These are phyloP conservation scores for Aquilaria agallochum DNA, from an alignment of 441 rosid species.

Conservation along the genomic window DNA sequence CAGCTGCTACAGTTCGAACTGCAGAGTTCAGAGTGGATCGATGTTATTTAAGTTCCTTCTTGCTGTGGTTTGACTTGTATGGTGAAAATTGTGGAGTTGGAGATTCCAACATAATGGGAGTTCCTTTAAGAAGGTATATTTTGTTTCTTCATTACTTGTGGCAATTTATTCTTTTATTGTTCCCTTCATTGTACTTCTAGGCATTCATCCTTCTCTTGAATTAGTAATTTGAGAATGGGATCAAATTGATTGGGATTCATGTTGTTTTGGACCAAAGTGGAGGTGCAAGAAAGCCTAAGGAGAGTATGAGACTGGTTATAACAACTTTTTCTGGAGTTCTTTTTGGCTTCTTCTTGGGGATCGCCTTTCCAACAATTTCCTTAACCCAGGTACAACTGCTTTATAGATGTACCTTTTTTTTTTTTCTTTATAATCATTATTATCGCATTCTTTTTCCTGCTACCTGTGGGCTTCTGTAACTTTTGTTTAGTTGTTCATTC, in stretches of 20 bases:
- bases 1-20: constrained; percentile 8
- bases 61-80: constrained; percentile 14
- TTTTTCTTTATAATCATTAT: background rate
- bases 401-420: constrained; percentile 3
- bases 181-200: background rate
- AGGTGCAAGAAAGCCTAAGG: constrained; percentile 48
- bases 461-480: background rate
- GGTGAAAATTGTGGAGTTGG: constrained; percentile 10
- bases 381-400: constrained; percentile 52
- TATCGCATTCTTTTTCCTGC: background rate
- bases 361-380: constrained; percentile 68
- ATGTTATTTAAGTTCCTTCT: background rate
- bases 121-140: constrained; percentile 26
- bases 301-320: constrained; percentile 66
- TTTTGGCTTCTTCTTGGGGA: constrained; percentile 78
- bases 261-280: constrained; percentile 33
- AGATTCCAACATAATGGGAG: constrained; percentile 22
- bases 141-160: background rate
- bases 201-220: background rate
- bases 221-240: background rate
- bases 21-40: constrained; percentile 10
- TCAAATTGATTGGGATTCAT: background rate
- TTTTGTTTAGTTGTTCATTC: constrained; percentile 8
- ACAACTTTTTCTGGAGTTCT: constrained; percentile 58
- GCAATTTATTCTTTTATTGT: background rate